phyloP scores from a whole-genome alignment of 768 basidiomycete species.

The Neoboletus magnificus region DNA sequence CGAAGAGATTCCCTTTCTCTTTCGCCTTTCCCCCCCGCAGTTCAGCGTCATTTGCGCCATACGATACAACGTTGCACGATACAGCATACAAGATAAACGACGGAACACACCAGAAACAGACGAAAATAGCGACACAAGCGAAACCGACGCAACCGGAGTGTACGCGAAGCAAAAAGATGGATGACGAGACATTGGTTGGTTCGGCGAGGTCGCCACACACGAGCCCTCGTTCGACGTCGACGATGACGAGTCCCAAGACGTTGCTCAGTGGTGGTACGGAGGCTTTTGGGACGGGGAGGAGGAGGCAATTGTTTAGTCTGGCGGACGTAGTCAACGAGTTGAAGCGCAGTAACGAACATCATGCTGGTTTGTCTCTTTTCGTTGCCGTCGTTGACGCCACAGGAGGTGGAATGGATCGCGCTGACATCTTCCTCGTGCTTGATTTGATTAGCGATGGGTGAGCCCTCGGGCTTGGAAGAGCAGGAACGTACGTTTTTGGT shows the following conservation, averaged over 20 bases:
- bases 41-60: neutral
- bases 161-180: constrained; percentile 10
- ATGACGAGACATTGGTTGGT: constrained; percentile 24
- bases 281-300: constrained; percentile 20
- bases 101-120: neutral
- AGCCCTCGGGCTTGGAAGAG: constrained; percentile 37
- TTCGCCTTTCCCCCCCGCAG: neutral
- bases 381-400: neutral
- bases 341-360: constrained; percentile 34
- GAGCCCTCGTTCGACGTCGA: constrained; percentile 21
- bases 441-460: constrained; percentile 21
- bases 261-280: constrained; percentile 1
- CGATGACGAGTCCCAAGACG: constrained; percentile 12
- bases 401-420: neutral
- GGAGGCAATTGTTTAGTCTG: constrained; percentile 39
- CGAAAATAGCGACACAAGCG: neutral
- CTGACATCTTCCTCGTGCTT: neutral
- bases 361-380: constrained; percentile 27
- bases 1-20: neutral
- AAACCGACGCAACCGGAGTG: neutral
- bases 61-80: neutral
- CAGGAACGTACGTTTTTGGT: constrained; percentile 31
- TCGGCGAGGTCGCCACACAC: constrained; percentile 19
- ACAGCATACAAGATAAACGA: neutral
- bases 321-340: constrained; percentile 45